These are phyloP conservation scores for Penicillium pancosmium DNA, from an alignment of 495 filamentous ascomycete genomes.

Conservation along the genomic window DNA sequence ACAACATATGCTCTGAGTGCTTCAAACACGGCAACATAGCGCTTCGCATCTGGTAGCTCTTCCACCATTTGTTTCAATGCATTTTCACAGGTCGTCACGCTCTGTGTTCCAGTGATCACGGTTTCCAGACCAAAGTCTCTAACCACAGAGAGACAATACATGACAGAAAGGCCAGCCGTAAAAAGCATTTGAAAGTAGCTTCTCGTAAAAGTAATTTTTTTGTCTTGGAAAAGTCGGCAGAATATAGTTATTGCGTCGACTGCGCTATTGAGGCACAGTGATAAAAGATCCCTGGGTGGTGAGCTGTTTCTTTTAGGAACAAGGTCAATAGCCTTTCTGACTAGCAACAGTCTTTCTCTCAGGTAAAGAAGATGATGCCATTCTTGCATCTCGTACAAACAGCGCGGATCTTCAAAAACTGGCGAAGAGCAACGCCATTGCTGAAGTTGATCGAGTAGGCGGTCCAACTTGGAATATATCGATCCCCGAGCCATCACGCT, in stretches of 20 bases:
- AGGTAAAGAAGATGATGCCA: constrained; percentile 31
- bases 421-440: constrained; percentile 25
- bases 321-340: constrained; percentile 32
- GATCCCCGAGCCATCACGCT: constrained; percentile 12
- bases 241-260: constrained; percentile 22
- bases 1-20: constrained; percentile 22
- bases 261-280: constrained; percentile 25
- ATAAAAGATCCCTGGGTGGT: constrained; percentile 27
- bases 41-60: constrained; percentile 28
- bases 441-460: constrained; percentile 24
- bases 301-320: constrained; percentile 25
- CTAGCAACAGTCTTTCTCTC: constrained; percentile 26
- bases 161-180: constrained; percentile 29
- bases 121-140: constrained; percentile 16
- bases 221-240: constrained; percentile 25
- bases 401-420: constrained; percentile 18
- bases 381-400: constrained; percentile 31
- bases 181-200: constrained; percentile 37
- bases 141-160: constrained; percentile 30
- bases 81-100: constrained; percentile 15
- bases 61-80: constrained; percentile 24
- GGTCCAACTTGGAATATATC: constrained; percentile 26
- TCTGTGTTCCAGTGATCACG: constrained; percentile 16
- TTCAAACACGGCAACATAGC: constrained; percentile 32
- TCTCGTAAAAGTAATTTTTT: constrained; percentile 30